These are phyloP conservation scores for Wallacemonas sp. DNA, from an alignment of 208 protist species.

Conservation along the genomic window DNA sequence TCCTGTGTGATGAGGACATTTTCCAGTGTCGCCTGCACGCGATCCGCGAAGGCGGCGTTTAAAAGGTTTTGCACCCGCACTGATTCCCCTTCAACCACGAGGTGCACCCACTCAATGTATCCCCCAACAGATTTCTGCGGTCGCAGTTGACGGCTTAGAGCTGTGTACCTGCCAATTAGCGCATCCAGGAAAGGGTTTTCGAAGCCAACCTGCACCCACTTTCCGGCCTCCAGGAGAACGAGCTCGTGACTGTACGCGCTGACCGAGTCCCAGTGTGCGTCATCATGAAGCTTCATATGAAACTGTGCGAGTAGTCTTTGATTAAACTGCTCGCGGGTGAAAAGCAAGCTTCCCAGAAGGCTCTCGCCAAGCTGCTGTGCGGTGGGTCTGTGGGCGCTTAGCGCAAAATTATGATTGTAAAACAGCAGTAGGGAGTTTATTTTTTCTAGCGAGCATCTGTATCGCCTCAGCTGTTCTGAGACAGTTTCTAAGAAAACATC, in stretches of 20 bases:
- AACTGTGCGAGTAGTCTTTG: background rate
- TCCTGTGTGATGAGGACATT: slow-evolving; percentile 19
- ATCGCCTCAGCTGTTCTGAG: slow-evolving; percentile 44
- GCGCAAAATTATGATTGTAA: slow-evolving; percentile 27
- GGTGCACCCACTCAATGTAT: slow-evolving; percentile 27
- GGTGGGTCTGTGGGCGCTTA: background rate
- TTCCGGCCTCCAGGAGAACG: background rate
- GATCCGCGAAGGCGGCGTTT: slow-evolving; percentile 18
- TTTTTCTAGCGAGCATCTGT: slow-evolving; percentile 35
- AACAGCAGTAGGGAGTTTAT: slow-evolving; percentile 60
- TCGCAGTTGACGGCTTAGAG: slow-evolving; percentile 12
- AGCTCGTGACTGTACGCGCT: background rate
- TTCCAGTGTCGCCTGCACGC: slow-evolving; percentile 21
- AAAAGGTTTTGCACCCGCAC: slow-evolving; percentile 12
- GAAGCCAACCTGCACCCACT: slow-evolving; percentile 3
- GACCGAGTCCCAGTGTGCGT: background rate
- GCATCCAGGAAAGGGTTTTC: slow-evolving; percentile 31
- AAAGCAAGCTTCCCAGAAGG: background rate
- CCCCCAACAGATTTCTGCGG: background rate
- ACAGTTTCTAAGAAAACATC: slow-evolving; percentile 36
- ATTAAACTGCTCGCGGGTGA: background rate
- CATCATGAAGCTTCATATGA: background rate
- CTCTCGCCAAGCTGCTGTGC: background rate
- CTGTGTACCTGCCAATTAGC: slow-evolving; percentile 15
- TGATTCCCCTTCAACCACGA: background rate